Conservation (phyloP, 1,139 yeast species). For the Petasospora fabianii region DNA sequence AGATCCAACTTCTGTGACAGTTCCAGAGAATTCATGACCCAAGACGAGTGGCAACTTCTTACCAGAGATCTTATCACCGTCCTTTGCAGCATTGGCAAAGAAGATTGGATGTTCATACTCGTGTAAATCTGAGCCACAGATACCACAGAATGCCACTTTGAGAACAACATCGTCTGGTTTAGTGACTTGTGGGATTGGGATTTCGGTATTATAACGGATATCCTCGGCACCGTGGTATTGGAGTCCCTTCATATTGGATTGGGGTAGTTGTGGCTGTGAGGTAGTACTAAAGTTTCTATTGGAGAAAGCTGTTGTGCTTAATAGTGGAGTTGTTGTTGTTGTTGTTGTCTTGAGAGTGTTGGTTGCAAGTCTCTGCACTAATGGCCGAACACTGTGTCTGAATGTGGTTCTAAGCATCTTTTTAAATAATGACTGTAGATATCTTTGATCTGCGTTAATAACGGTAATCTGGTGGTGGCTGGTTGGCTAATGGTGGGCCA, state of each 20-base stretch:
- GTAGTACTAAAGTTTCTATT: too few relatives aligned
- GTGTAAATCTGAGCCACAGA: slow-evolving; percentile 54
- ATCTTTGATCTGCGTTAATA: too few relatives aligned
- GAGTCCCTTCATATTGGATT: slow-evolving; percentile 61
- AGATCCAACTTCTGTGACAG: slow-evolving; percentile 37
- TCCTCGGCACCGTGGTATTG: slow-evolving; percentile 50
- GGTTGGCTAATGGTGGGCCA: too few relatives aligned
- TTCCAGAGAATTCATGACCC: slow-evolving; percentile 61
- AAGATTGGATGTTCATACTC: slow-evolving; percentile 52
- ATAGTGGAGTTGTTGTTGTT: too few relatives aligned
- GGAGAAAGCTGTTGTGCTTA: too few relatives aligned
- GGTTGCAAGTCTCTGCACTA: too few relatives aligned
- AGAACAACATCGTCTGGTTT: slow-evolving; percentile 48
- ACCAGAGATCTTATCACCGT: slow-evolving; percentile 33
- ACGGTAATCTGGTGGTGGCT: too few relatives aligned
- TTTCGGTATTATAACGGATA: slow-evolving; percentile 39
- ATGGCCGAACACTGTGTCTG: too few relatives aligned
- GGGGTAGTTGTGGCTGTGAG: too few relatives aligned
- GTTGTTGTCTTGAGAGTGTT: too few relatives aligned
- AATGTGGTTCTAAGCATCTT: too few relatives aligned
- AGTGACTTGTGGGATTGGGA: slow-evolving; percentile 43
- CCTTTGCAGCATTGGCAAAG: slow-evolving; percentile 36
- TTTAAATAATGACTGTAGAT: too few relatives aligned
- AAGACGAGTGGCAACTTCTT: slow-evolving; percentile 40
- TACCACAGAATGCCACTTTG: slow-evolving; percentile 52